phyloP scores from a whole-genome alignment of 495 filamentous ascomycete species.

The Saxophila tyrrhenica region DNA sequence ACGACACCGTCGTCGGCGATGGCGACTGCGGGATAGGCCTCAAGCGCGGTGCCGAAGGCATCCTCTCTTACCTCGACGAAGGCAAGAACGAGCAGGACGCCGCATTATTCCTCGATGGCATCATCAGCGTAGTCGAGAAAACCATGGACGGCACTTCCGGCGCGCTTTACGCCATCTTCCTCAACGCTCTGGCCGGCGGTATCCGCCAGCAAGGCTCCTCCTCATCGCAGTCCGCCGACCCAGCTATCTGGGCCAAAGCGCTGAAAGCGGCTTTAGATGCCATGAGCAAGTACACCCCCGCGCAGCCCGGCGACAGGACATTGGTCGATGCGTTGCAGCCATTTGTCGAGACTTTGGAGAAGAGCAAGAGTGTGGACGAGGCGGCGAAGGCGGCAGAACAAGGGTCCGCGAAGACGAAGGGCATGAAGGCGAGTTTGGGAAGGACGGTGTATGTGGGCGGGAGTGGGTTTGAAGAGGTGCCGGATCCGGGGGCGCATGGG shows the following conservation, averaged over 20 bases:
- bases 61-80: conserved; percentile 47
- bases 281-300: conserved; percentile 77
- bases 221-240: conserved; percentile 36
- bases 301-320: conserved; percentile 77
- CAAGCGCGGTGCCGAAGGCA: conserved; percentile 73
- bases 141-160: conserved; percentile 95
- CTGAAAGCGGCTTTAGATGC: conserved; percentile 57
- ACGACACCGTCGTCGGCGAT: conserved; percentile 87
- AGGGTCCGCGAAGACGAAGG: conserved; percentile 73
- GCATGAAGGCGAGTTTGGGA: conserved; percentile 81
- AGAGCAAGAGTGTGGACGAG: conserved; percentile 50
- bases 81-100: conserved; percentile 52
- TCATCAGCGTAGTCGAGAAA: conserved; percentile 74
- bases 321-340: conserved; percentile 83
- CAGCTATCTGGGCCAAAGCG: conserved; percentile 62
- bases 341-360: conserved; percentile 60
- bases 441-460: conserved; percentile 86
- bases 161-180: conserved; percentile 89
- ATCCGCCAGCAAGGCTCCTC: conserved; percentile 46
- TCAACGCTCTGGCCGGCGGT: conserved; percentile 74
- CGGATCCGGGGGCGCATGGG: conserved; percentile 86
- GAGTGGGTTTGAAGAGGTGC: conserved; percentile 65
- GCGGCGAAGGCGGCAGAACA: conserved; percentile 65
- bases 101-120: conserved; percentile 57
- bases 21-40: conserved; percentile 90